Conservation (phyloP, 176 grass and related monocot species). For the Triticum dicoccoides region DNA sequence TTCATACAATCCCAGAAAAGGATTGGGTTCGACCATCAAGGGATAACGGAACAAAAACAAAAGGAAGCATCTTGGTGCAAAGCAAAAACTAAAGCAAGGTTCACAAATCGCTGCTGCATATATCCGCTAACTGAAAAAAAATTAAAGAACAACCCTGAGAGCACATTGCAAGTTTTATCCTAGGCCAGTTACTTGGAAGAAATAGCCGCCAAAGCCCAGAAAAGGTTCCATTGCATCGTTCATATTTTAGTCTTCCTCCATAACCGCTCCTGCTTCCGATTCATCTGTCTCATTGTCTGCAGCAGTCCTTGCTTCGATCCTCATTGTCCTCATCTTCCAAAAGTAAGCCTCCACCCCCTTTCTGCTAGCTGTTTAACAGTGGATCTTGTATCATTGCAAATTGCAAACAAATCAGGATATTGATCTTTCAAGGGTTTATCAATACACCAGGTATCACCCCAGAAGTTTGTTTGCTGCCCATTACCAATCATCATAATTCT, state of each 20-base stretch:
- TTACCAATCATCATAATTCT: background rate
- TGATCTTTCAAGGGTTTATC: background rate
- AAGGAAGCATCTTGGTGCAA: no score
- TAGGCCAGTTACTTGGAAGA: background rate
- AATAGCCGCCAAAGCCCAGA: background rate
- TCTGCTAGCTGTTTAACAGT: background rate
- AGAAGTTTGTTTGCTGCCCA: background rate
- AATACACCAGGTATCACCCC: background rate
- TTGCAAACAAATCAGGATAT: background rate
- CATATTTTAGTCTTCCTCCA: background rate
- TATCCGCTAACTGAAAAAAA: background rate
- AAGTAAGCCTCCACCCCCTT: background rate
- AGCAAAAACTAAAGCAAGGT: no score
- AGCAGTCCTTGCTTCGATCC: background rate
- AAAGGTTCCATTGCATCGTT: background rate
- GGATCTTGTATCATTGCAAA: background rate
- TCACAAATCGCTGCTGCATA: background rate
- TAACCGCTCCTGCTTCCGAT: background rate
- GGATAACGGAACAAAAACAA: no score
- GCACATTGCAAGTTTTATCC: background rate
- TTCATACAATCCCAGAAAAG: no score
- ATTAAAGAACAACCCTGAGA: background rate
- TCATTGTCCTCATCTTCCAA: background rate
- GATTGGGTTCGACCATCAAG: no score
- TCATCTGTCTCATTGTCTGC: background rate